A percentile compares a stretch with the other conserved stretches of the same genome.
Evolutionary conservation across 75 land plant species (phyloP).

Genomic region (Larix kaempferi): DNA sequence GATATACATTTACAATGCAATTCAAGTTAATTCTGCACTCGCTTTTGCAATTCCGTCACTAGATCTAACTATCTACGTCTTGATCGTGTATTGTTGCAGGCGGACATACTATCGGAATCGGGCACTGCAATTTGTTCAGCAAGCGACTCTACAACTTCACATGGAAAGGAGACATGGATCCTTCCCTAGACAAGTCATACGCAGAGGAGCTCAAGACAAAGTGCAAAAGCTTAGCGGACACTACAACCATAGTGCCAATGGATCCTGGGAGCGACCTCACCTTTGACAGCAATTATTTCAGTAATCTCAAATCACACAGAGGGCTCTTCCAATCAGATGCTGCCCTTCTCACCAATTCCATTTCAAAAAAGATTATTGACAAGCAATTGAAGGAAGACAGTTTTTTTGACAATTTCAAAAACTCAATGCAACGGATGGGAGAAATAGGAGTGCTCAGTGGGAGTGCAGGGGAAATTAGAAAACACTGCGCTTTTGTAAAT

Average conservation of each 20-base stretch:
- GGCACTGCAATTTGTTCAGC: constrained; percentile 11
- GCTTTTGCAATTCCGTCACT: too few species aligned
- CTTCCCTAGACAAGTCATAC: constrained; percentile 13
- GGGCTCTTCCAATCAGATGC: constrained; percentile 16
- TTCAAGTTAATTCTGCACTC: too few species aligned
- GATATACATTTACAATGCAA: too few species aligned
- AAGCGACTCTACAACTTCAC: constrained; percentile 26
- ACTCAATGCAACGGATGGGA: constrained; percentile 40
- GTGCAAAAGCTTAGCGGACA: constrained; percentile 6
- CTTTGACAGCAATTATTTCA: constrained; percentile 7
- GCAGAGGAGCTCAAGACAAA: neutral
- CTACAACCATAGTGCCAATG: neutral
- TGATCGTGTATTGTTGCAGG: too few species aligned
- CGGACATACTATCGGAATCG: constrained; percentile 8
- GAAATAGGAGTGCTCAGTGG: constrained; percentile 18
- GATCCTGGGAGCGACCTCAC: neutral
- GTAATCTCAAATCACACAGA: neutral
- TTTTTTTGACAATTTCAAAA: constrained; percentile 21
- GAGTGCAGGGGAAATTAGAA: constrained; percentile 12
- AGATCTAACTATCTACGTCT: too few species aligned
- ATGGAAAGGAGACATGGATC: constrained; percentile 25
- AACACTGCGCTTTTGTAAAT: constrained; percentile 7
- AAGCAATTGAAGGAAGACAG: neutral
- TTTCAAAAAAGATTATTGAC: too few species aligned
- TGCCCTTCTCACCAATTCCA: neutral